Base-by-base conservation (phyloP, 1,284 basidiomycete species). In the Schizophyllum amplum region DNA sequence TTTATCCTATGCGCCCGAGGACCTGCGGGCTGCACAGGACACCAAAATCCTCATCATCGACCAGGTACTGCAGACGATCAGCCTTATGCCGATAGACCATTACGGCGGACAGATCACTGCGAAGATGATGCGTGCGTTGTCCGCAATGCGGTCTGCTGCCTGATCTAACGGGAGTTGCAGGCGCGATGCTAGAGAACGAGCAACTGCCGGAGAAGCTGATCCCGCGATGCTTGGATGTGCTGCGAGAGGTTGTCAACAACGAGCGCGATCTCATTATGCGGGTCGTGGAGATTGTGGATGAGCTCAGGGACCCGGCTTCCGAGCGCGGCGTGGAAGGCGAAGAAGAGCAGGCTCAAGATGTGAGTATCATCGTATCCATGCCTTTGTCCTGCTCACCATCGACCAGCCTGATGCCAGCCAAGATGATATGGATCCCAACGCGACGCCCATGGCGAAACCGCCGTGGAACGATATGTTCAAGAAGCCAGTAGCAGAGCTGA, bases 201-300 rank as follows among this genome's bases (percentile, higher is more conserved):
- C 73, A 79, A 11, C 78, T 98, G 0, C 94, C 95, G 0, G 83
- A 88, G 49, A 72, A 77, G 2, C 77, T 98, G 33, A 84, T 97
- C 48, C 82, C 91, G 4, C 79, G 77, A 11, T 94, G 90, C 68
- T 75, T 98, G 51, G 95, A 98, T 66, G 85, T 98, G 11, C 74
- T 98, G 51, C 82, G 87, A 60, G 87, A 85, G 65, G 86, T 98
- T 26, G 85, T 89, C 21, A 82, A 89, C 4, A 87, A 83, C 33
- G 94, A 98, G 71, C 78, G 87, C 13, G 95, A 98, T 67, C 80
- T 98, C 51, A 93, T 98, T 68, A 85, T 92, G 1, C 83, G 98
- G 42, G 86, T 97, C 4, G 95, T 98, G 23, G 95, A 98, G 65
- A 86, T 96, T 21, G 86, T 97, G 2, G 88, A 94, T 53, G 90